Base-by-base conservation (phyloP, 2,329 filamentous ascomycete genomes). In the Clonostachys sp. region DNA sequence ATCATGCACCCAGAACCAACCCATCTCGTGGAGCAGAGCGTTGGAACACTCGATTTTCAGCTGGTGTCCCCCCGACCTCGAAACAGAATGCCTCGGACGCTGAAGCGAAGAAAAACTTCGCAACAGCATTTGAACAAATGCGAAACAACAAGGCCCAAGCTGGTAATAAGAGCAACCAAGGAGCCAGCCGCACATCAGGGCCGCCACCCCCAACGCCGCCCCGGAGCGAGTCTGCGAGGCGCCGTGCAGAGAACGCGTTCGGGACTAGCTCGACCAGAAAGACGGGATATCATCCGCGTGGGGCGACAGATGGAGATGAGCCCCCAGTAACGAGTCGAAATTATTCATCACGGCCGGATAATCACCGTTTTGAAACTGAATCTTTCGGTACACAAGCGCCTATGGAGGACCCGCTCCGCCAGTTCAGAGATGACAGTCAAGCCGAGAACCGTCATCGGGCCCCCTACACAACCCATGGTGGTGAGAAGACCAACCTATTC, bases 401-500 rank as follows among this genome's bases (percentile, higher is more conserved):
- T 18, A 62, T 66, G 52, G 63, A 66, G n/a, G 74, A 81, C 51
- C 75, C 74, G 3, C 56, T 79, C 40, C 70, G 66, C 18, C 65
- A 72, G 45, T 78, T 79, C 49, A 67, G 69, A 55, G 60, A 66
- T 38, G 70, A 74, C 5, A 61, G 61, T 1, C 67, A 66, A 41
- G 48, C 65, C 40, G 76, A 82, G 50, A 60, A 62, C n/a, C 71
- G 79, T n/a, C 70, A 79, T 47, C 78, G 77, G 53, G 78, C 76
- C 6, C 79, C 80, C 0, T 84, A 84, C 56, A 69, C 72, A 40
- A 73, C 69, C 2, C 71, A 75, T 34, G 71, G 77, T 12, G 79
- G 81, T 34, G 81, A 84, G 59, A 83, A 77, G 62, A 75, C 78
- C 5, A 75, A 81, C 42, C 73, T 78, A 0, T 81, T 80, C 49